Evolutionary conservation across 2,329 filamentous ascomycete species (phyloP).

Genomic region (Botryotinia globosa): DNA sequence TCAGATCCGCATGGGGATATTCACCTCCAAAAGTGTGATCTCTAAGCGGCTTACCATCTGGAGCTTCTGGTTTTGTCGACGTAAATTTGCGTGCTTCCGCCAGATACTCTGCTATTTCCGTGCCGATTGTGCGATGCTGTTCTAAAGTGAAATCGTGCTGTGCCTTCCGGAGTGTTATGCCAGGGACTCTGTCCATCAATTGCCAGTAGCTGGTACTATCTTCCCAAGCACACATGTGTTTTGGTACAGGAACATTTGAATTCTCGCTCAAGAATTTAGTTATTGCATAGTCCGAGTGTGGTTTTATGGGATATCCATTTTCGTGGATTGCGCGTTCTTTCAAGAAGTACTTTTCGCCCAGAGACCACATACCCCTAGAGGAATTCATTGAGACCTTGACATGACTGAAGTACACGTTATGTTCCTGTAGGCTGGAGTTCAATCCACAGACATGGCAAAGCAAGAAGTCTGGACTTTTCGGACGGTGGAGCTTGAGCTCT

Average conservation of each 20-base stretch:
- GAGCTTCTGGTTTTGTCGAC: conserved; percentile 2
- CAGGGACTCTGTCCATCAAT: not conserved
- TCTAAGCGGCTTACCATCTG: not conserved
- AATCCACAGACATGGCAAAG: not conserved
- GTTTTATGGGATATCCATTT: rapidly evolving
- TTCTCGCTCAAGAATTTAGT: not conserved
- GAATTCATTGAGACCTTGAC: conserved; percentile 3
- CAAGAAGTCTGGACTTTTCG: not conserved
- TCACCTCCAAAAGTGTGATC: not conserved
- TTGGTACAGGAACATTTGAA: not conserved
- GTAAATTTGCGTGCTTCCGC: conserved; percentile 9
- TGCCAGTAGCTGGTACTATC: not conserved
- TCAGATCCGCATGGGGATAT: rapidly evolving
- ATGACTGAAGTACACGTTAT: not conserved
- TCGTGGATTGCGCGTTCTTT: not conserved
- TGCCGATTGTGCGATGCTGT: not conserved
- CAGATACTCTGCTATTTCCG: not conserved
- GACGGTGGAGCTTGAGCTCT: not conserved
- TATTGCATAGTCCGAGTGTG: not conserved
- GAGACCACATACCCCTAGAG: not conserved
- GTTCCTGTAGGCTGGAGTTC: not conserved
- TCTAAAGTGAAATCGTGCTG: rapidly evolving
- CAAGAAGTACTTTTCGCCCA: not conserved
- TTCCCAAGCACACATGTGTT: not conserved
- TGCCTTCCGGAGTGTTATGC: not conserved